Evolutionary conservation across 805 yeast species (phyloP).

Genomic region (Zygoascus flipseniorum): DNA sequence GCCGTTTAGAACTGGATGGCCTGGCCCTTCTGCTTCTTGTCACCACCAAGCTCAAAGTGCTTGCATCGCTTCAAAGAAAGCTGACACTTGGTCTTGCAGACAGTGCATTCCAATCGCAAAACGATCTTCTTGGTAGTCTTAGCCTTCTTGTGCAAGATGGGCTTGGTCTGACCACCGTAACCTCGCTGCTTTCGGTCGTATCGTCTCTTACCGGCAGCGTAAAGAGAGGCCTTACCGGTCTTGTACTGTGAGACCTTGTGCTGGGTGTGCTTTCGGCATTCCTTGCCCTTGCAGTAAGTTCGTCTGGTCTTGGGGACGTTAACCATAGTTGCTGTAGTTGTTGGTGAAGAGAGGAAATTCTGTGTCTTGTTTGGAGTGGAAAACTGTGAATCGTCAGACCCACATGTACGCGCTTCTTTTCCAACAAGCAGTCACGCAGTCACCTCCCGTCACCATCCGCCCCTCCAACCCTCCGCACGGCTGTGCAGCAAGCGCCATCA

Average conservation of each 20-base stretch:
- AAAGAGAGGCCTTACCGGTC: slow-evolving; percentile 99
- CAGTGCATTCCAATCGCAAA: slow-evolving; percentile 97
- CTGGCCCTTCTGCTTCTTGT: slow-evolving; percentile 99
- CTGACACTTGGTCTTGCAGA: slow-evolving; percentile 98
- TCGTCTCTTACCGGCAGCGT: slow-evolving; percentile 99
- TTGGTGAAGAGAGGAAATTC: not conserved
- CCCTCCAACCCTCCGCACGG: not conserved
- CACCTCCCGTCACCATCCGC: no score
- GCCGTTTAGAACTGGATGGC: slow-evolving; percentile 92
- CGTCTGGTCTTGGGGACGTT: slow-evolving; percentile 99
- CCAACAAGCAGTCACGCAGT: not conserved
- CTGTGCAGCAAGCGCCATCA: not conserved
- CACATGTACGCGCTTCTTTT: not conserved
- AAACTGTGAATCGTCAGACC: not conserved
- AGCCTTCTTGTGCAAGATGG: slow-evolving; percentile 99
- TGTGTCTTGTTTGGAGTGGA: not conserved
- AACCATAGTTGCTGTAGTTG: slow-evolving; percentile 36
- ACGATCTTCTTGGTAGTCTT: slow-evolving; percentile 99
- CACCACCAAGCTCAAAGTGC: slow-evolving; percentile 99
- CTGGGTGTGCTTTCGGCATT: slow-evolving; percentile 99
- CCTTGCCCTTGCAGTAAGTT: slow-evolving; percentile 99
- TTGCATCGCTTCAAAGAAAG: slow-evolving; percentile 98
- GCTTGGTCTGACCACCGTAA: slow-evolving; percentile 99
- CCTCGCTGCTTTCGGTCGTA: slow-evolving; percentile 99
- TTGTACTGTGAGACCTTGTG: slow-evolving; percentile 99